Conservation (phyloP, 495 filamentous ascomycete genomes). For the Chaetomium tenue region DNA sequence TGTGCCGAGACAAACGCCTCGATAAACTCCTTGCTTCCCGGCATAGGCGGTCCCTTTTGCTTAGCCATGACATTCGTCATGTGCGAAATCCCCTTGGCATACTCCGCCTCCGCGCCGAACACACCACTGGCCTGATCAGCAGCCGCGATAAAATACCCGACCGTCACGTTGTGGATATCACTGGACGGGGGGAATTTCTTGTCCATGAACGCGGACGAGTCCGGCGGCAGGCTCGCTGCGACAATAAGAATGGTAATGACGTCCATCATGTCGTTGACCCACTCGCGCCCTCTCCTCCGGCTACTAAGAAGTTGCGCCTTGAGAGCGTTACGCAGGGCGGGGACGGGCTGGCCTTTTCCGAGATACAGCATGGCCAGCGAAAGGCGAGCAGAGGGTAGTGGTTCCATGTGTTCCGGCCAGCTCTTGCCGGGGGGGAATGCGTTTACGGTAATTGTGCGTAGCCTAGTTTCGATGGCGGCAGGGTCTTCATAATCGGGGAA, state of each 20-base stretch:
- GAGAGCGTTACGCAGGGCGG: constrained; percentile 26
- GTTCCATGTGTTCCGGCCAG: constrained; percentile 31
- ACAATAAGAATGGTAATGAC: constrained; percentile 18
- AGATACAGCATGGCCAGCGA: constrained; percentile 24
- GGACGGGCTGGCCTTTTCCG: constrained; percentile 16
- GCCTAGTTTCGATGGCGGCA: constrained; percentile 19
- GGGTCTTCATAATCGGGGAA: constrained; percentile 21
- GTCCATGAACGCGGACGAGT: constrained; percentile 11
- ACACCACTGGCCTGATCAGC: constrained; percentile 14
- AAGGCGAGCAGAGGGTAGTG: constrained; percentile 25
- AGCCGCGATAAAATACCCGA: constrained; percentile 25
- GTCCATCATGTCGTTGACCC: constrained; percentile 30
- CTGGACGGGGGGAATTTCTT: constrained; percentile 11
- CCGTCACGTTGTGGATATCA: constrained; percentile 23
- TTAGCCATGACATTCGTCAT: constrained; percentile 10
- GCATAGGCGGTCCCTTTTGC: constrained; percentile 6
- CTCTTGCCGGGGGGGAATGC: constrained; percentile 1
- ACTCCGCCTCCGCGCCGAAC: constrained; percentile 25
- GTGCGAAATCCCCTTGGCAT: constrained; percentile 19
- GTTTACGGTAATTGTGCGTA: constrained; percentile 16
- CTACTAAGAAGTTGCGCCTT: constrained; percentile 23
- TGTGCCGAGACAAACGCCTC: constrained; percentile 24
- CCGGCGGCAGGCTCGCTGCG: constrained; percentile 6
- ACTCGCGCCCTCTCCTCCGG: constrained; percentile 18
- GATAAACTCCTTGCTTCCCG: constrained; percentile 23